Evolutionary conservation across 371 early-diverging fungal species (phyloP), one percentile per base, ranked within the genome.

Genomic region (Actinomortierella wolfii): DNA sequence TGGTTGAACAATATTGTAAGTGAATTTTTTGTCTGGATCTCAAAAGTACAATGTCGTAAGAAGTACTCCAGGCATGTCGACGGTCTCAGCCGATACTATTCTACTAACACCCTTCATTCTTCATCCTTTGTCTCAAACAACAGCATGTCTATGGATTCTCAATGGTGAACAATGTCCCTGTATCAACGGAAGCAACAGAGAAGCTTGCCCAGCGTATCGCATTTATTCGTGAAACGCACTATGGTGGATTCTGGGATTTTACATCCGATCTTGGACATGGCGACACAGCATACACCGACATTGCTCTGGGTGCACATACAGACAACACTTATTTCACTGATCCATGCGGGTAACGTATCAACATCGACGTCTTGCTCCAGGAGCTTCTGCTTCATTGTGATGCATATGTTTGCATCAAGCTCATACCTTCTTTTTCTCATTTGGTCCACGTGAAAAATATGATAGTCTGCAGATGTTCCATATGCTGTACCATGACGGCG

Each of bases 251-350:
- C 68, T 95, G 94, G 94, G 91, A 90, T 14, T 91, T 94, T 56
- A 89, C 91, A 0, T 81, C 94, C 11, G 83, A 94, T 61, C 73
- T 92, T 51, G 89, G 83, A 23, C 93, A 93, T 76, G 93, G 90
- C 26, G 96, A 95, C 69, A 93, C 93, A 0, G 96, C 96, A 14
- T 95, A 94, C 68, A 92, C 94, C 0, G 81, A 76, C n/a, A 48
- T 93, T 4, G 86, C 87, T 0, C 78, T 95, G 11, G 88, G 88
- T 28, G 91, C 90, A 0, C 96, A 95, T 59, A 95, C 94, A 0
- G 96, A 95, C 70, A 92, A 89, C n/a, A 94, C 94, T 0, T 95
- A 95, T 64, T 95, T 94, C 59, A 94, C 93, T 0, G 96, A 95
- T 53, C 94, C 96, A 2, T 77, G 86, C 13, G 94, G 94, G 87